These are phyloP conservation scores for Cutaneotrichosporon spelunceum DNA, from an alignment of 1,284 basidiomycete species.

Conservation along the genomic window DNA sequence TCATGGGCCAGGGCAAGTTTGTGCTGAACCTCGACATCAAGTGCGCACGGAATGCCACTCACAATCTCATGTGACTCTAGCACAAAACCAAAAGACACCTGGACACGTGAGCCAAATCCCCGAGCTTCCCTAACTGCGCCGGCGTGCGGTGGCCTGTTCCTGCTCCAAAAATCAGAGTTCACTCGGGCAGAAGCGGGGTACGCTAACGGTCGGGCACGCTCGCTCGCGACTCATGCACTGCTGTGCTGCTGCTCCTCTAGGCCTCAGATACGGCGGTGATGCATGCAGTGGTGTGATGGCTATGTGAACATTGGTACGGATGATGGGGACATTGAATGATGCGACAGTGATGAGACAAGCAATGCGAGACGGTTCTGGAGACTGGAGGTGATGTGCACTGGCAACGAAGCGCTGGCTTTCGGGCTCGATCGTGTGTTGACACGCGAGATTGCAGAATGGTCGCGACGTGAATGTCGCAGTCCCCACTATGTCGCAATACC, in stretches of 20 bases:
- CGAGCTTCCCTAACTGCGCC: no score
- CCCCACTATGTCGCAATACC: not conserved
- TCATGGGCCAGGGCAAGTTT: not conserved
- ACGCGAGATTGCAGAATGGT: not conserved
- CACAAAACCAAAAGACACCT: not conserved
- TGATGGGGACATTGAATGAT: not conserved
- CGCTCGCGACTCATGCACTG: not conserved
- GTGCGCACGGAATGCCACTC: not conserved
- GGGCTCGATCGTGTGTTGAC: not conserved
- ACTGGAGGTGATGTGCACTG: not conserved
- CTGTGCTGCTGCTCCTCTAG: not conserved
- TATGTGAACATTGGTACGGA: conserved; percentile 7
- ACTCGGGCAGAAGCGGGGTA: no score
- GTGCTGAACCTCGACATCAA: not conserved
- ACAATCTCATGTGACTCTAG: not conserved
- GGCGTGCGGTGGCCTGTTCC: not conserved
- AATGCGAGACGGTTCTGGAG: conserved; percentile 4
- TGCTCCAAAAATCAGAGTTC: not conserved
- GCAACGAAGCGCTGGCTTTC: conserved; percentile 5
- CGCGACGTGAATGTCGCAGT: not conserved
- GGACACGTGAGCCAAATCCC: not conserved
- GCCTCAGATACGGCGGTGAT: not conserved
- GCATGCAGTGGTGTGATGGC: conserved; percentile 3
- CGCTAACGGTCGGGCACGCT: no score
- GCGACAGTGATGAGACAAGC: conserved; percentile 1